phyloP scores from a whole-genome alignment of 1,139 yeast genomes.

The Meyerozyma guilliermondii region DNA sequence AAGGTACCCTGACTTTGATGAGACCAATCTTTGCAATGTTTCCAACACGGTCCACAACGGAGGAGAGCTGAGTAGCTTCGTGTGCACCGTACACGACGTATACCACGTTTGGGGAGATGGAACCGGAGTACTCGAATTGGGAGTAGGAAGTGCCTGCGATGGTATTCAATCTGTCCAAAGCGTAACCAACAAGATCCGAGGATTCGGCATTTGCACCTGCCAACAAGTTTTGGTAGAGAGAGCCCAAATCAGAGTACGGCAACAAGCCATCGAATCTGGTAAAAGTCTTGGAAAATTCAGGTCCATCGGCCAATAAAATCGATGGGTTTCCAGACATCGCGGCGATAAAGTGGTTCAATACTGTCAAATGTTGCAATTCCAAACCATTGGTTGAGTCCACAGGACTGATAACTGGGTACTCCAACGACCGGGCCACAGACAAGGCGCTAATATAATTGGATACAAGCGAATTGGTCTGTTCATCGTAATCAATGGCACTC shows the following conservation, averaged over 20 bases:
- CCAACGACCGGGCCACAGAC: conserved; percentile 58
- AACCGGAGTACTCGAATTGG: conserved; percentile 71
- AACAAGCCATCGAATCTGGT: conserved; percentile 44
- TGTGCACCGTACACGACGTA: conserved; percentile 75
- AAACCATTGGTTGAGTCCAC: conserved; percentile 38
- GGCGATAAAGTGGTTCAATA: conserved; percentile 64
- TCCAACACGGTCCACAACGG: conserved; percentile 34
- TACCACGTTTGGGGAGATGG: conserved; percentile 56
- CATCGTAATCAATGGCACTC: conserved; percentile 67
- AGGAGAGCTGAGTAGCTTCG: conserved; percentile 52
- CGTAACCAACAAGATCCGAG: conserved; percentile 28
- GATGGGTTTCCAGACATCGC: conserved; percentile 49
- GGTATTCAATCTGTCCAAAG: conserved; percentile 49
- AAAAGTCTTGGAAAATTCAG: conserved; percentile 56
- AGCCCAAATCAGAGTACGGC: conserved; percentile 40
- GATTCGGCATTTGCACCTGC: conserved; percentile 24
- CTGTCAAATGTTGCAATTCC: conserved; percentile 66
- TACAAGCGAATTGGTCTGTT: conserved; percentile 43
- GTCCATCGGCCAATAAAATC: conserved; percentile 76
- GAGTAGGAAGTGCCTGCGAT: conserved; percentile 55
- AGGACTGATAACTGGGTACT: conserved; percentile 71
- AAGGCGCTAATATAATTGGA: conserved; percentile 67
- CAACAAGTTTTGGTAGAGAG: conserved; percentile 35
- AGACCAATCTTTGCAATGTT: conserved; percentile 49
- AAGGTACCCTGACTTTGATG: conserved; percentile 69